Base-by-base conservation (phyloP, 176 grass and related monocot genomes). In the Eleusine coracana region DNA sequence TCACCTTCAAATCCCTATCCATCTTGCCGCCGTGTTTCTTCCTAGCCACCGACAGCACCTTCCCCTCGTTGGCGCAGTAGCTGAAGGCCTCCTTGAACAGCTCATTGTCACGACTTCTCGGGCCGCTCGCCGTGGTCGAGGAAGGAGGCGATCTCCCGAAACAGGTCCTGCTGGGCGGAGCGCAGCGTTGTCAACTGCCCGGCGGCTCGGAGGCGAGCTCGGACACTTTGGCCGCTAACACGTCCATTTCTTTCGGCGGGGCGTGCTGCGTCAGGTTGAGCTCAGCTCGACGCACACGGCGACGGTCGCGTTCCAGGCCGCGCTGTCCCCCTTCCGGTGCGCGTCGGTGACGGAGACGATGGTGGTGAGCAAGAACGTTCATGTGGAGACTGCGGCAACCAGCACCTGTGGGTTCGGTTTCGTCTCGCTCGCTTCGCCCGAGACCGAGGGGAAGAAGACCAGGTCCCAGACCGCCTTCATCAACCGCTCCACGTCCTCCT, bases 281-380 rank as follows among this genome's bases (percentile, higher is more conserved):
- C 80, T 88, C 86, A 66, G 42, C 80, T 88, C 86, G 1, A 77
- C 74, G 67, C 86, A 83, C 58, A 72, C 67, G 0, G 74, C 86
- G 13, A 88, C 41, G 17, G 27, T 3, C 8, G 61, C 10, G 34
- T 27, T 46, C 65, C 68, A 83, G 34, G 0, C 23, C 5, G 4
- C 14, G 23, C 66, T 36, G 54, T 65, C 46, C 7, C 65, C 45
- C 66, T 23, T 42, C 11, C 59, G 74, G n/a, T 62, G 76, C 86
- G 44, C 66, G 76, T 79, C 76, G 5, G 44, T 79, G 61, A 79
- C 13, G 34, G 73, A 52, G 73, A 79, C 41, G 16, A 87, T 39
- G 61, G 61, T 56, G 72, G 71, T 42, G 46, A 76, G 44, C 3
- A 87, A 7, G 66, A 87, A 61, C 12, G 86, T 29, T 45, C 75